A percentile compares a stretch with the other conserved stretches of the same genome.
Evolutionary conservation across 768 basidiomycete genomes (phyloP).

Genomic region (Podaxis sp.): DNA sequence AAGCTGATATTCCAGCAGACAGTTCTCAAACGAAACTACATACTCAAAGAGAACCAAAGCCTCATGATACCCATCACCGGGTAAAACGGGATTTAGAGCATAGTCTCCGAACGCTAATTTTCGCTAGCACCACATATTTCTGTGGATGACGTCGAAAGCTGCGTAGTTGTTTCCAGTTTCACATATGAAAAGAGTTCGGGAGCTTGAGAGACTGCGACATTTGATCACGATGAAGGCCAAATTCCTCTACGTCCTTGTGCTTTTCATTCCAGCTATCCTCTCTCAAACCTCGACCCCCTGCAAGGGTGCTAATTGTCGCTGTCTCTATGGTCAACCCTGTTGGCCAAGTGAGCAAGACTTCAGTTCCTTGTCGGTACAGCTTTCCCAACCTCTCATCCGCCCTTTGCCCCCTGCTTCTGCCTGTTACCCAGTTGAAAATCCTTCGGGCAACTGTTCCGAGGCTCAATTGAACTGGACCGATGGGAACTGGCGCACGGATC

Average conservation of each 20-base stretch:
- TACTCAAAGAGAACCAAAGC: no score
- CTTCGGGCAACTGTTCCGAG: background rate
- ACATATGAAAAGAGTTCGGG: background rate
- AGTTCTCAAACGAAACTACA: no score
- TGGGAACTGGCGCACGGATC: background rate
- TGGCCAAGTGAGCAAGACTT: constrained; percentile 34
- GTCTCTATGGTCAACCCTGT: constrained; percentile 38
- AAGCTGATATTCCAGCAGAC: no score
- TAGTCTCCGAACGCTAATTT: no score
- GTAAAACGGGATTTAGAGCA: no score
- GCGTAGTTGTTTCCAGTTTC: background rate
- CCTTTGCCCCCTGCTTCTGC: background rate
- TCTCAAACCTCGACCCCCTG: background rate
- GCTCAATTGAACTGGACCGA: background rate
- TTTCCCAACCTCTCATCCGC: background rate
- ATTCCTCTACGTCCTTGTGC: background rate
- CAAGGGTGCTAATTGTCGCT: constrained; percentile 14
- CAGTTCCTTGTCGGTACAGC: background rate
- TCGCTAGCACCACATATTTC: no score
- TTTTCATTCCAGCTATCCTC: background rate
- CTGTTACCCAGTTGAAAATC: background rate
- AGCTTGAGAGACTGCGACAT: background rate
- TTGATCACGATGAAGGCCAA: background rate
- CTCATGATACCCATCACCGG: no score
- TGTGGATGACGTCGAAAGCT: no score